A percentile compares a stretch with the other conserved stretches of the same genome.
Conservation (phyloP, 345 rosid species). For the Excoecaria agallocha region DNA sequence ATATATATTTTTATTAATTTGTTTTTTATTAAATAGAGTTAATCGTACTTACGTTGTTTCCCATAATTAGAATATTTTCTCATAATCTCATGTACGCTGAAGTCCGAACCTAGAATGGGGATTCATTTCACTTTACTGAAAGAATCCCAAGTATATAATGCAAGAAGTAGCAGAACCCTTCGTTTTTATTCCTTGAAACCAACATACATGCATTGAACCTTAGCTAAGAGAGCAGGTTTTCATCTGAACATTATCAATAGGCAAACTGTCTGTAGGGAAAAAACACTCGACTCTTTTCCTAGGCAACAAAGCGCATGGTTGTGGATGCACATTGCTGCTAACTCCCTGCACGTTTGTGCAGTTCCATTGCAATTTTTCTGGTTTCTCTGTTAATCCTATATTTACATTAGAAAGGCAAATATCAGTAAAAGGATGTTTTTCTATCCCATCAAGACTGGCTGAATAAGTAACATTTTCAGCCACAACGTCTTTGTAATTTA, state of each 20-base stretch:
- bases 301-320: conserved; percentile 51
- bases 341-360: conserved; percentile 56
- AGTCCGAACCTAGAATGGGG: no score
- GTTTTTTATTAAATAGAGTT: no score
- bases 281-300: conserved; percentile 43
- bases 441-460: conserved; percentile 53
- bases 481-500: conserved; percentile 52
- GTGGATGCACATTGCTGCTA: conserved; percentile 52
- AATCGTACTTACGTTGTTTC: no score
- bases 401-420: conserved; percentile 68
- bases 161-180: no score
- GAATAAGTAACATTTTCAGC: conserved; percentile 62
- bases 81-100: no score
- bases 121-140: no score
- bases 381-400: conserved; percentile 38
- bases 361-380: conserved; percentile 59
- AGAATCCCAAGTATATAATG: no score
- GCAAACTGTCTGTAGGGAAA: conserved; percentile 52
- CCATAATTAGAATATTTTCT: no score
- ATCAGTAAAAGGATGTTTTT: conserved; percentile 47
- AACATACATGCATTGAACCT: no score
- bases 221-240: conserved; percentile 34
- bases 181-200: no score
- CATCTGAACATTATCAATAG: conserved; percentile 50
- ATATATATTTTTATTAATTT: no score